A percentile compares a stretch with the other conserved stretches of the same genome.
These are phyloP conservation scores for Nothopassalora personata DNA, from an alignment of 2,329 filamentous ascomycete species.

Conservation along the genomic window DNA sequence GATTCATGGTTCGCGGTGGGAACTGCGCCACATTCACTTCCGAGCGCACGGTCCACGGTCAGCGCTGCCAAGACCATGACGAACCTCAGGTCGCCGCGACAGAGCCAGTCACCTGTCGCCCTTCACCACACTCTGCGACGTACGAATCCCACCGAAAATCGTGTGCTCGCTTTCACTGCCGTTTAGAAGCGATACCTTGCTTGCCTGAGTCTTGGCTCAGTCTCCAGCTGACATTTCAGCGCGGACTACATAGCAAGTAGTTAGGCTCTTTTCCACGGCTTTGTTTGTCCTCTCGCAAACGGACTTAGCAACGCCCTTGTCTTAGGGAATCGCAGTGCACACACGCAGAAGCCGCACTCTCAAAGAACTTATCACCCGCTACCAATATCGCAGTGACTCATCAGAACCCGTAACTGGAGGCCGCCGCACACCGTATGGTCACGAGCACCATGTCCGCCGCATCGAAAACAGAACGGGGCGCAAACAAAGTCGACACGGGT, in stretches of 20 bases:
- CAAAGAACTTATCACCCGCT: constrained; percentile 8
- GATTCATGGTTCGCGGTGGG: neutral
- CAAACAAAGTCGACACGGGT: constrained; percentile 34
- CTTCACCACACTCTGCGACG: neutral
- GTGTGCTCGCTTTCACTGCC: constrained; percentile 6
- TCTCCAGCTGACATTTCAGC: constrained; percentile 17
- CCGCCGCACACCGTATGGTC: constrained; percentile 8
- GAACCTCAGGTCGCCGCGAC: constrained; percentile 5
- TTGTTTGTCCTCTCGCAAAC: constrained; percentile 5
- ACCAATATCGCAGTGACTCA: constrained; percentile 14
- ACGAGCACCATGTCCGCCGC: constrained; percentile 19
- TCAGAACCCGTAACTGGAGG: constrained; percentile 11
- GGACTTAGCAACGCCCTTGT: constrained; percentile 10
- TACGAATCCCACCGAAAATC: neutral
- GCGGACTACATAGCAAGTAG: constrained; percentile 13
- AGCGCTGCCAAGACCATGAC: constrained; percentile 1
- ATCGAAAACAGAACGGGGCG: constrained; percentile 15
- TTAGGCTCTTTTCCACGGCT: neutral
- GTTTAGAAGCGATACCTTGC: constrained; percentile 7
- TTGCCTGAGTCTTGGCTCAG: constrained; percentile 22
- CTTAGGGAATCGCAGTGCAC: constrained; percentile 17
- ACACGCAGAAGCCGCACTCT: constrained; percentile 10
- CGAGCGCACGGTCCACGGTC: neutral
- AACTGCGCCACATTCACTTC: constrained; percentile 7
- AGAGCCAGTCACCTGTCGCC: constrained; percentile 13